Base-by-base conservation (phyloP, 805 yeast genomes). In the Sungouiella thailandica region DNA sequence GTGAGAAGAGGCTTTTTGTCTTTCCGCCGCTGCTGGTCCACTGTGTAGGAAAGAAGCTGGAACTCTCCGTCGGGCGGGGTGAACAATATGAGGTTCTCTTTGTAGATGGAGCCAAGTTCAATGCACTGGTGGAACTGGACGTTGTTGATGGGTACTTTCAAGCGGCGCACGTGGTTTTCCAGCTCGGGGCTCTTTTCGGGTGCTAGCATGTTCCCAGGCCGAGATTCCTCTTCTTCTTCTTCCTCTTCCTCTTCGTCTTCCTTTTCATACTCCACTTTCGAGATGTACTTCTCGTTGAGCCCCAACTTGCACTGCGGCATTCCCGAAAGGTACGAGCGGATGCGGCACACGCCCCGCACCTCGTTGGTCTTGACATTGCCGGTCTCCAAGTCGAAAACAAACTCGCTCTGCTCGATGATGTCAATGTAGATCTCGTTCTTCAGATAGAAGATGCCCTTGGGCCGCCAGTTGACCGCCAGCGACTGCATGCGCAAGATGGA, bases 401-500 rank as follows among this genome's bases (percentile, higher is more conserved):
- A 66, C 17, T 62, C 65, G 41, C 61, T 52, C 17, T 53, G 46
- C 41, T 66, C 72, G n/a, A 61, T 48, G 28, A 66, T 46, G 39
- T 66, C 72, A 13, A 66, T 52, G 46, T 57, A 66, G 9, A 66
- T 62, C 46, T 66, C 72, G 43, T 66, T 66, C 35, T 66, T 66
- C 13, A 66, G 55, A 40, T 66, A 66, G 35, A 60, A 65, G 5
- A 66, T 66, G 11, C 72, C 72, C 42, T 65, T 65, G 9, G 70
- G 70, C 26, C 72, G 46, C 72, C 72, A 66, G 44, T 57, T 63
- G 24, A 65, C 58, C 1, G 68, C 55, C 65, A 78, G 81, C 8
- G 88, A 82, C 12, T 88, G 74, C 0, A 94, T 80, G 43, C 88
- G 73, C 3, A 88, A 72, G 11, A 90, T 78, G 26, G 86, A 73